Percentiles rank a stretch among this genome's conserved stretches.
Conservation (phyloP, 2,329 filamentous ascomycete genomes). For the Phyllosticta paracitricarpa region DNA sequence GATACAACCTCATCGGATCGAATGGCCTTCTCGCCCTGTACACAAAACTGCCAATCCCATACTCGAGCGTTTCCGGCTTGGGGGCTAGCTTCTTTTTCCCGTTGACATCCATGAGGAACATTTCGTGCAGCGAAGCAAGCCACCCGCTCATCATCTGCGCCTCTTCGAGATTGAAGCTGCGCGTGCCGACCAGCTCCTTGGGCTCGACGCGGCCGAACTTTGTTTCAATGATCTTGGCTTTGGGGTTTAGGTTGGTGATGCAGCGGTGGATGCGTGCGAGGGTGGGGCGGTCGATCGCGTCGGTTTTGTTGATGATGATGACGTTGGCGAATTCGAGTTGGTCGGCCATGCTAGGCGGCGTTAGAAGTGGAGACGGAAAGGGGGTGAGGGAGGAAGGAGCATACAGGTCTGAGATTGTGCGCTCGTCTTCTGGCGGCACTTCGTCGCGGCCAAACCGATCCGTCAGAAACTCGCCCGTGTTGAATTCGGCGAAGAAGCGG, state of each 20-base stretch:
- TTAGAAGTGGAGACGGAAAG: neutral
- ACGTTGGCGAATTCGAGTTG: conserved; percentile 72
- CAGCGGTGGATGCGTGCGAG: conserved; percentile 42
- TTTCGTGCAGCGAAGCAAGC: conserved; percentile 59
- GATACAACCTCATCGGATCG: conserved; percentile 31
- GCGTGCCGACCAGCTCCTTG: conserved; percentile 53
- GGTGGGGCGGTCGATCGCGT: conserved; percentile 44
- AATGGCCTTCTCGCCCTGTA: conserved; percentile 47
- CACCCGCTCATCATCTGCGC: conserved; percentile 58
- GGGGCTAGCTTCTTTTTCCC: conserved; percentile 48
- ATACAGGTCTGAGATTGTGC: conserved; percentile 60
- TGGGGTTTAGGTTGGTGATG: conserved; percentile 54
- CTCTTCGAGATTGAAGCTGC: conserved; percentile 53
- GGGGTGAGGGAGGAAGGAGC: neutral
- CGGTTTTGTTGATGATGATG: conserved; percentile 60
- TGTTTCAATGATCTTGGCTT: conserved; percentile 53
- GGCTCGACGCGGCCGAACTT: conserved; percentile 52
- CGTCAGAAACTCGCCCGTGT: conserved; percentile 58
- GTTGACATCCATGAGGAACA: conserved; percentile 51
- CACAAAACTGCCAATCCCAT: conserved; percentile 61
- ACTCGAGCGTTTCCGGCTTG: conserved; percentile 62
- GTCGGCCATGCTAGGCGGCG: conserved; percentile 51
- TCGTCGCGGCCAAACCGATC: conserved; percentile 50
- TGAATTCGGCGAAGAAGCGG: conserved; percentile 62
- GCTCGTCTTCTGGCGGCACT: conserved; percentile 57